Evolutionary conservation across 352 stramenopile genomes (phyloP).

Genomic region (Phytopythium vexans): DNA sequence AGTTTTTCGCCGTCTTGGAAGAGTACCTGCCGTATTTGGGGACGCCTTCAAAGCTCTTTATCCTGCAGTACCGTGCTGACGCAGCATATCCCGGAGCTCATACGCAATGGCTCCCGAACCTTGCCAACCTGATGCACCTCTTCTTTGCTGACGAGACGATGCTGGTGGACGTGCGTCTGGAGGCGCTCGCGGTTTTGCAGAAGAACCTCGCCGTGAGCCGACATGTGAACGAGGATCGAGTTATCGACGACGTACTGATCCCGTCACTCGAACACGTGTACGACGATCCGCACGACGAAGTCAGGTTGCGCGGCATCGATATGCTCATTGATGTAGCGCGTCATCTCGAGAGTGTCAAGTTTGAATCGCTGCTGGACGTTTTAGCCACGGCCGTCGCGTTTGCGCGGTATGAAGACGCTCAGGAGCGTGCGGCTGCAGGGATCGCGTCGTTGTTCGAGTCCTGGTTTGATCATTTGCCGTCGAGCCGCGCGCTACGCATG

Average conservation of each 20-base stretch:
- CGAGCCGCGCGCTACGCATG: slow-evolving; percentile 62
- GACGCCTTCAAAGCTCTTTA: slow-evolving; percentile 49
- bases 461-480: slow-evolving; percentile 78
- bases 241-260: slow-evolving; percentile 83
- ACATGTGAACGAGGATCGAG: slow-evolving; percentile 79
- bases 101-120: slow-evolving; percentile 55
- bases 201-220: slow-evolving; percentile 73
- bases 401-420: slow-evolving; percentile 64
- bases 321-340: slow-evolving; percentile 69
- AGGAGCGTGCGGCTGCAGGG: slow-evolving; percentile 49
- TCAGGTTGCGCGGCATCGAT: slow-evolving; percentile 55
- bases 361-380: slow-evolving; percentile 77
- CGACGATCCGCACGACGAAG: slow-evolving; percentile 55
- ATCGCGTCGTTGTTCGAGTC: slow-evolving; percentile 77
- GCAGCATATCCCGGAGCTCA: slow-evolving; percentile 64
- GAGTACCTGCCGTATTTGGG: slow-evolving; percentile 67
- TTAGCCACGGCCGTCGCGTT: slow-evolving; percentile 63
- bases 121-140: slow-evolving; percentile 45
- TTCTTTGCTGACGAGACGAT: slow-evolving; percentile 59
- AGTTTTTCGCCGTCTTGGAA: slow-evolving; percentile 74
- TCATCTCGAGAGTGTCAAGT: slow-evolving; percentile 78
- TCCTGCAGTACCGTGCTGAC: slow-evolving; percentile 64
- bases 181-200: slow-evolving; percentile 67
- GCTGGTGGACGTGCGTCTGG: slow-evolving; percentile 46
- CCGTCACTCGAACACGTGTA: slow-evolving; percentile 67